These are phyloP conservation scores for Anthracocystis walkeri DNA, from an alignment of 1,284 basidiomycete genomes.

Conservation along the genomic window DNA sequence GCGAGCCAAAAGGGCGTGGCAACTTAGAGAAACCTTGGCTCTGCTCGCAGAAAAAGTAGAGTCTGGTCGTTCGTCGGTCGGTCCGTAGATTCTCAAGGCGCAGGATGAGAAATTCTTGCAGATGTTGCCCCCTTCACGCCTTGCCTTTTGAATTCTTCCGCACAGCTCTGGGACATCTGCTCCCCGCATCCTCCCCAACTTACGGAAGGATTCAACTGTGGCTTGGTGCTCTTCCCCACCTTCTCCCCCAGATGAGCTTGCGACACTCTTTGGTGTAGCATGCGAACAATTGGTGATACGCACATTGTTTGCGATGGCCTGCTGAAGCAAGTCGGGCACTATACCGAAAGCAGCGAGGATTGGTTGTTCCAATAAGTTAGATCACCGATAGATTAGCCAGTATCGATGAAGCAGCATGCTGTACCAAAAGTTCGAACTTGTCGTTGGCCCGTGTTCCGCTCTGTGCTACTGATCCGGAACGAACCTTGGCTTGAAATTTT, in stretches of 20 bases:
- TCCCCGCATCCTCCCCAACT: too few species aligned
- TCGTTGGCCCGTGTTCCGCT: background rate
- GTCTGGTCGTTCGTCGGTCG: conserved; percentile 1
- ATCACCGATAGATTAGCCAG: conserved; percentile 4
- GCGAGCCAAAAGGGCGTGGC: background rate
- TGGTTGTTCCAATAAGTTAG: background rate
- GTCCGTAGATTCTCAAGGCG: conserved; percentile 21
- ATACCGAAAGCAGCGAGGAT: background rate
- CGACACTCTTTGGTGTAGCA: too few species aligned
- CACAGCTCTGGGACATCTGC: too few species aligned
- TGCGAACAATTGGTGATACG: too few species aligned
- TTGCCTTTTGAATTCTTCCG: conserved; percentile 4
- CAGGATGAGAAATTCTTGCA: conserved; percentile 6
- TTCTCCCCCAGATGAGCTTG: too few species aligned
- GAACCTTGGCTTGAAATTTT: background rate
- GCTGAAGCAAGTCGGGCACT: too few species aligned
- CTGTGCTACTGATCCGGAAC: too few species aligned
- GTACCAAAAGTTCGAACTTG: conserved; percentile 10
- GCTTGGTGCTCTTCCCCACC: too few species aligned
- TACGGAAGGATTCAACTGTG: too few species aligned
- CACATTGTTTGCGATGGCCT: too few species aligned
- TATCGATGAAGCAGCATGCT: conserved; percentile 7
- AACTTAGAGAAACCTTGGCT: background rate
- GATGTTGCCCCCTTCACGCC: background rate
- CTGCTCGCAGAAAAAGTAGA: background rate